Percentiles rank a stretch among this genome's conserved stretches.
phyloP scores from a whole-genome alignment of 257 asterid genomes.

The Petrea volubilis region DNA sequence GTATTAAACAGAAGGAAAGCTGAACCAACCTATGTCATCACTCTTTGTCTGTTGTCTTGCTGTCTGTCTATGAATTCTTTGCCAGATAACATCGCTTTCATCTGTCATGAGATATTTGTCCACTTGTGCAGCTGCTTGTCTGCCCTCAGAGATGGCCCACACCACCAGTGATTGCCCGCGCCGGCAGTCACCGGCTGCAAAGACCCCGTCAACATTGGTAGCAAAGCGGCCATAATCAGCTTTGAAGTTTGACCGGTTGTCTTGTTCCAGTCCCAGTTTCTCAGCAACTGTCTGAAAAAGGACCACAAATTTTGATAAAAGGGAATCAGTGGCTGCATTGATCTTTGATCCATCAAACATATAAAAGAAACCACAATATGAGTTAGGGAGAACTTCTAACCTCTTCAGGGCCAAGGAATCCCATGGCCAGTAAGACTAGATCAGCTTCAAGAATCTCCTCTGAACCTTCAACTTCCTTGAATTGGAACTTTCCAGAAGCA shows the following conservation, averaged over 20 bases:
- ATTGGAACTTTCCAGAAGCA: constrained; percentile 76
- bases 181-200: constrained; percentile 98
- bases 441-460: constrained; percentile 91
- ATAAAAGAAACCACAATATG: no score
- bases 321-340: neutral
- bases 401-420: constrained; percentile 98
- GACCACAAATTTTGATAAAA: neutral
- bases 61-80: constrained; percentile 33
- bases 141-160: constrained; percentile 97
- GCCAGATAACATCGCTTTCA: constrained; percentile 21
- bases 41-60: constrained; percentile 53
- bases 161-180: constrained; percentile 97
- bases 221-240: constrained; percentile 90
- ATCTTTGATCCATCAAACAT: neutral
- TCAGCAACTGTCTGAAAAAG: constrained; percentile 67
- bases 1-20: neutral
- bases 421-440: constrained; percentile 92
- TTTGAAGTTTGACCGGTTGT: constrained; percentile 83
- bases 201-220: constrained; percentile 82
- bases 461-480: constrained; percentile 93
- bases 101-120: constrained; percentile 71
- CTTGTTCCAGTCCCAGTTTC: constrained; percentile 77
- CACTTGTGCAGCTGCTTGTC: constrained; percentile 92
- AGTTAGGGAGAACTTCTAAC: constrained; percentile 66
- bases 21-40: constrained; percentile 41